Base-by-base conservation (phyloP, 2,329 filamentous ascomycete species). In the Passalora sequoiae region DNA sequence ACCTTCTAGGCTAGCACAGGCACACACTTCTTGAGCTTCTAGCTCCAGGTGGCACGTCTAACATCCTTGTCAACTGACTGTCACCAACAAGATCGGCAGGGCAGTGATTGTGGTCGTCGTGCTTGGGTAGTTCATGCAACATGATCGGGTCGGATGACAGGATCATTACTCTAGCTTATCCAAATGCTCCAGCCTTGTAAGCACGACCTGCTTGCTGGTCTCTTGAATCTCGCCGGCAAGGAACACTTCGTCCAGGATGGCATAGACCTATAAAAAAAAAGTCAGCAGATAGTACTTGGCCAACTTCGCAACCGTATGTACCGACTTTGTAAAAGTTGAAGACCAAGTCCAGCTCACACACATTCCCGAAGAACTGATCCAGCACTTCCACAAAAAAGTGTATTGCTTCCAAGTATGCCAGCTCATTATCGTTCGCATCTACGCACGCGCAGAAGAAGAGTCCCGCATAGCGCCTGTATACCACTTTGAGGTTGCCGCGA, bases 391-490 rank as follows among this genome's bases (percentile, higher is more conserved):
- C 92, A 63, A 98, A 98, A 75, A 98, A 98, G 70, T 98, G 92
- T 62, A 98, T 96, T 5, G 89, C 92, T 70, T 98, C 92, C 47
- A 98, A 77, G 63, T 89, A 97, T 19, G 92, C 91, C 49, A 98
- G 75, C 73, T 98, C 92, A 69, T 97, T 98, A 69, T 98, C 92
- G 68, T 96, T 97, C 39, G 91, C 94, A 70, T 98, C 92, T 64
- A 98, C 92, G 69, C 92, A 97, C 41, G 89, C 94, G 74, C 92
- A 98, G 75, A 98, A 98, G 79, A 98, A 98, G 46, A 98, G 81
- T 0, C 92, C 92, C 0, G 92, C 92, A 70, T 98, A 98, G 51
- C 92, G 86, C 32, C 94, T 84, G 73, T 98, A 98, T 41, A 98
- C 88, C 59, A 98, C 86, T 73, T 96, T 97, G 65, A 91, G 69